Evolutionary conservation across 441 rosid species (phyloP), one percentile per base, ranked within the genome.

Genomic region (Cnidoscolus chayamansa): DNA sequence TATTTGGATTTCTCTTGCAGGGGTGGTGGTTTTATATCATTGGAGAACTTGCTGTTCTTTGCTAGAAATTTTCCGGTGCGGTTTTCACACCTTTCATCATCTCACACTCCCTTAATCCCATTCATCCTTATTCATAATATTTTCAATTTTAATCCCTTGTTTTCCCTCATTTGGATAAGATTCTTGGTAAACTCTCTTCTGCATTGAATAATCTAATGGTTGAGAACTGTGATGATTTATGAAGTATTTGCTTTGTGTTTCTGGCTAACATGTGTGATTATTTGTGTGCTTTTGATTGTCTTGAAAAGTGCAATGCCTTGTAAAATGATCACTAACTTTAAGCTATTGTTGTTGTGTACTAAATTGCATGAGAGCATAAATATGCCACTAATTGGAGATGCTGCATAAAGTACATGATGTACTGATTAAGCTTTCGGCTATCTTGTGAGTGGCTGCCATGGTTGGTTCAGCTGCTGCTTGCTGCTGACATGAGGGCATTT

Each of bases 11-110:
- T 63, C 20, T 83, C 59, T 81, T 68, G 51, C 86, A 93, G 97
- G 93, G 98, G 98, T 57, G 98, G 98, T 72, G 97, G 97, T 75
- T 89, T 89, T 82, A 90, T 93, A 68, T 93, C 98, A 37, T 85
- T 93, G 86, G 98, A 93, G 86, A 93, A 93, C 75, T 78, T 93
- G 82, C 62, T 93, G 72, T 93, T 80, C 89, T 89, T 93, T 79
- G 97, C 95, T 68, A 84, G 80, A 73, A 84, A 79, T 77, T 93
- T 89, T 68, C 95, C 87, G 86, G 98, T 92, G 72, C 55, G 72
- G 30, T 35, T 50, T 49, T 66, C 65, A 10, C 59, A 25, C 32
- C 63, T 63, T 43, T 45, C 4, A 20, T 55, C 56, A 71, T 19
- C 20, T 48, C n/a, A 1, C 15, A 8, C 8, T 32, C 40, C 5